Evolutionary conservation across 2,329 filamentous ascomycete species (phyloP).

Genomic region (Paecilomyces variotii): DNA sequence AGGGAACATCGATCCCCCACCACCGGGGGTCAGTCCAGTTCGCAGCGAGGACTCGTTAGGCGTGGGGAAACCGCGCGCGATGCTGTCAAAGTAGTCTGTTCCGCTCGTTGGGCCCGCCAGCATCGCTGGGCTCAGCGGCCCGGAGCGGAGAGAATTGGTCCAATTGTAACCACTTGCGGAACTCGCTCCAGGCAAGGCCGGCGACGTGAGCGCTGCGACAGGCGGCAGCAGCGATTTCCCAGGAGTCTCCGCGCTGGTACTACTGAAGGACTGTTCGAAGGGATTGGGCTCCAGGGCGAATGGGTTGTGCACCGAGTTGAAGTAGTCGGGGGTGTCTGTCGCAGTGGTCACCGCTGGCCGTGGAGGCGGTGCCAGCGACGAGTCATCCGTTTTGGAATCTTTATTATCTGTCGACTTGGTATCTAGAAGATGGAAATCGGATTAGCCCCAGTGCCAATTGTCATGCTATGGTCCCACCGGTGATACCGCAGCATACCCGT

Average conservation of each 20-base stretch:
- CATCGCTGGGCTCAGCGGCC: constrained; percentile 95
- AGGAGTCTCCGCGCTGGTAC: constrained; percentile 64
- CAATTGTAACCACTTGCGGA: constrained; percentile 66
- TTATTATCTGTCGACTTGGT: constrained; percentile 17
- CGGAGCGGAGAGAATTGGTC: constrained; percentile 80
- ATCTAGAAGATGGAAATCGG: constrained; percentile 9
- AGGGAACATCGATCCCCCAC: constrained; percentile 95
- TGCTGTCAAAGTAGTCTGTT: constrained; percentile 82
- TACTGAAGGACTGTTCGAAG: constrained; percentile 88
- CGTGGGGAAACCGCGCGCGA: constrained; percentile 81
- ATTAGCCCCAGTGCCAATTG: neutral
- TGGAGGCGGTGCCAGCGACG: constrained; percentile 63
- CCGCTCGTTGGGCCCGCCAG: constrained; percentile 65
- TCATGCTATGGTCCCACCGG: neutral
- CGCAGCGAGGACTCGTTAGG: constrained; percentile 93
- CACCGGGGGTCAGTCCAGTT: constrained; percentile 86
- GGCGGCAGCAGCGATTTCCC: constrained; percentile 76
- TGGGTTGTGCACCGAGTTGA: constrained; percentile 49
- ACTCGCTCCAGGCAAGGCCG: constrained; percentile 69
- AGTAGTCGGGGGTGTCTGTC: constrained; percentile 60
- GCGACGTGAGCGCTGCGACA: constrained; percentile 84
- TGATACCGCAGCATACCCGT: constrained; percentile 9
- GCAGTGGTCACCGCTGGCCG: constrained; percentile 47
- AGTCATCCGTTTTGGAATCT: constrained; percentile 40
- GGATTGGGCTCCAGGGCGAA: constrained; percentile 76